Evolutionary conservation across 1,284 basidiomycete genomes (phyloP).

Genomic region (Irpex sp.): DNA sequence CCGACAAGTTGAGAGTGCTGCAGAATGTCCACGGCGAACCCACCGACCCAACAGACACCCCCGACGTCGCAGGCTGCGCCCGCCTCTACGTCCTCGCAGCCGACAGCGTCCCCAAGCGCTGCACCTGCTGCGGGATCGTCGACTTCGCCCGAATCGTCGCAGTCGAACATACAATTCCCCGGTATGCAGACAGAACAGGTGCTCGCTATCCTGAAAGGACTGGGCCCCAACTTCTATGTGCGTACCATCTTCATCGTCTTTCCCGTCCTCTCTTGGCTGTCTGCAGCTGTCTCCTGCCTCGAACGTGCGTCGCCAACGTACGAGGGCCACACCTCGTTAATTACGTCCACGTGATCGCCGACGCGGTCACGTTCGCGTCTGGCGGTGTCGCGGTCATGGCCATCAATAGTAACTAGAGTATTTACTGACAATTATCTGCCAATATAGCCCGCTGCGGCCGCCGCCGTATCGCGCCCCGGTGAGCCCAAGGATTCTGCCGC

Average conservation of each 20-base stretch:
- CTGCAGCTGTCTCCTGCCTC: slow-evolving; percentile 8
- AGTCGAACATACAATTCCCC: slow-evolving; percentile 10
- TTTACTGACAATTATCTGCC: slow-evolving; percentile 5
- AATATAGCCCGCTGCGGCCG: slow-evolving; percentile 6
- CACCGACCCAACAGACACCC: slow-evolving; percentile 8
- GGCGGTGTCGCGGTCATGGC: background rate
- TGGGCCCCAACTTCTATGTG: slow-evolving; percentile 43
- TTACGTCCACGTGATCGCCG: slow-evolving; percentile 12
- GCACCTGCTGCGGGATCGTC: slow-evolving; percentile 6
- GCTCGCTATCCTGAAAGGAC: slow-evolving; percentile 44
- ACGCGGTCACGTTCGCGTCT: slow-evolving; percentile 19
- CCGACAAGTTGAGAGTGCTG: too few relatives aligned
- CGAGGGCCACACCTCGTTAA: background rate
- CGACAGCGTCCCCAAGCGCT: slow-evolving; percentile 9
- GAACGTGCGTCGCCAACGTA: slow-evolving; percentile 12
- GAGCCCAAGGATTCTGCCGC: slow-evolving; percentile 49
- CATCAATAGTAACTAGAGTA: background rate
- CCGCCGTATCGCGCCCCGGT: slow-evolving; percentile 22
- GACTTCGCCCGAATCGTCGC: slow-evolving; percentile 2
- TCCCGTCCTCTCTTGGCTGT: background rate
- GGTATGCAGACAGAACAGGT: slow-evolving; percentile 46
- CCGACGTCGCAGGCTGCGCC: slow-evolving; percentile 3
- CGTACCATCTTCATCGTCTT: slow-evolving; percentile 16
- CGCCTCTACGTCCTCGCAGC: background rate
- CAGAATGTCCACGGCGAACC: slow-evolving; percentile 13